Base-by-base conservation (phyloP, 768 basidiomycete species). In the Phylloporus sp. region DNA sequence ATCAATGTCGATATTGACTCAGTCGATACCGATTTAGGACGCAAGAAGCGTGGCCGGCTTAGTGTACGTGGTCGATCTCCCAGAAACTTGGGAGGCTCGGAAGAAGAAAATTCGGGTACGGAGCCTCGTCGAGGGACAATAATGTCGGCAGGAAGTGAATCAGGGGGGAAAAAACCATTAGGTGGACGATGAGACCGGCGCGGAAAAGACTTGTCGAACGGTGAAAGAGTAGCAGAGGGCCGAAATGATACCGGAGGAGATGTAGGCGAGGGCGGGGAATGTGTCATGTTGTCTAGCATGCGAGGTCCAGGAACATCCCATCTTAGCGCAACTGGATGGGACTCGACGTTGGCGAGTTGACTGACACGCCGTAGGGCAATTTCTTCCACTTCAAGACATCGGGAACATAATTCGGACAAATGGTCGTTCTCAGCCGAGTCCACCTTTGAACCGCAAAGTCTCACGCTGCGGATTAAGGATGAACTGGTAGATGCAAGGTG, bases 401-500 rank as follows among this genome's bases (percentile, higher is more conserved):
- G 74, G 24, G 73, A 64, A 63, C 78, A 84, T 36, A 91, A 76
- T 47, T 82, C 79, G 18, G 78, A 72, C 38, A 90, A 56, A 9
- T 71, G 64, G 15, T 69, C 67, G 15, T 58, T 71, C 43, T 63
- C 64, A 18, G 63, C 61, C n/a, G 56, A 60, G n/a, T 64, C 59
- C 23, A 59, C 68, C 26, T 69, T 63, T 29, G 71, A 68, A 45
- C 74, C 72, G 47, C 76, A 72, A 55, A 73, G 70, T 23, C 81
- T 80, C 22, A 69, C 60, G 57, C 80, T 76, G 31, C 90, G 84
- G 32, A 85, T 80, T n/a, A 95, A 78, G 41, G 85, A 80, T 7
- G 88, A 87, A 9, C 84, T 80, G 50, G 94, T 74, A 47, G 83
- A 77, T 15, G 90, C 88, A 31, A 93, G 76, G 58, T 92, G 85